Conservation (phyloP, 2,329 filamentous ascomycete species). For the Hypoxylon sp. region DNA sequence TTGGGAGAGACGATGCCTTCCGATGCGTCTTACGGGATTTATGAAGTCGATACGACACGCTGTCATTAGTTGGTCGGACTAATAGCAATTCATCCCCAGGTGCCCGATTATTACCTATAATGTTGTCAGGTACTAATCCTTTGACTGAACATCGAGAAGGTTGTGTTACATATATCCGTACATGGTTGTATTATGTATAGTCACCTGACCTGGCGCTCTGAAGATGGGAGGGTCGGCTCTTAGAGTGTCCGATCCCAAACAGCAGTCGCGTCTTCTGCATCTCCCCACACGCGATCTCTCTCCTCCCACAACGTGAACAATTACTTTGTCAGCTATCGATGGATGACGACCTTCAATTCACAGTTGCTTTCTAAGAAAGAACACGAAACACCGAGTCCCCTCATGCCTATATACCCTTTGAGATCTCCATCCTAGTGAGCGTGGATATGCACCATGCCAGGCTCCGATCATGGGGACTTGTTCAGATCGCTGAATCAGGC, state of each 20-base stretch:
- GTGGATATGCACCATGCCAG: conserved; percentile 41
- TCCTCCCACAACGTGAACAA: background rate
- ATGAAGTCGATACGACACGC: background rate
- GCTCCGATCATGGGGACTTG: conserved; percentile 49
- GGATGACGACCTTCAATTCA: background rate
- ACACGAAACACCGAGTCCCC: background rate
- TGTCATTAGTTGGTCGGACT: too few relatives aligned
- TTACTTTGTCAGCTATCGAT: background rate
- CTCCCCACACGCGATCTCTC: conserved; percentile 27
- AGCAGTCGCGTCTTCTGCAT: conserved; percentile 28
- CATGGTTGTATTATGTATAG: too few relatives aligned
- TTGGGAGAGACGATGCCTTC: background rate
- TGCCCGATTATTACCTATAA: too few relatives aligned
- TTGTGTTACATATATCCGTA: too few relatives aligned
- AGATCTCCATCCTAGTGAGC: conserved; percentile 17
- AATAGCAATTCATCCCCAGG: too few relatives aligned
- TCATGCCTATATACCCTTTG: conserved; percentile 2
- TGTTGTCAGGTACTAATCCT: too few relatives aligned
- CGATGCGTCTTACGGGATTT: background rate
- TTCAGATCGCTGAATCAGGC: conserved; percentile 66
- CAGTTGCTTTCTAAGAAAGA: background rate
- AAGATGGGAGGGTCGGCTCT: conserved; percentile 1
- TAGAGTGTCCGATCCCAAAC: conserved; percentile 6
- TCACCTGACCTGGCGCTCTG: conserved; percentile 38
- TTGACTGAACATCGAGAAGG: too few relatives aligned